Base-by-base conservation (phyloP, 140 eudicot genomes). In the Senecio squalidus region DNA sequence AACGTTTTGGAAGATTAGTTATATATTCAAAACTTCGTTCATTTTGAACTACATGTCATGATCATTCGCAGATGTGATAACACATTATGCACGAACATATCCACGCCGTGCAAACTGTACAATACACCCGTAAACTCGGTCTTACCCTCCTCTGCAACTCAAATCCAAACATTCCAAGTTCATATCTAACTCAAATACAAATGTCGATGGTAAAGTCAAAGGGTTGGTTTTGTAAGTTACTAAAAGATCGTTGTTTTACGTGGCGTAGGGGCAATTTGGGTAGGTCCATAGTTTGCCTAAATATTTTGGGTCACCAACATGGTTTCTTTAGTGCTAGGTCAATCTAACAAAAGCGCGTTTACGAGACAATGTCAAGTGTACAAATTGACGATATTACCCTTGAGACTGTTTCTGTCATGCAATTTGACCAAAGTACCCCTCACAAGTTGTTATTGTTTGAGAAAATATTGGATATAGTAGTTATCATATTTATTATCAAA, bases 341-440 rank as follows among this genome's bases (percentile, higher is more conserved):
- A 55, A 64, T 72, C 67, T 72, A 72, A 6, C 29, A 47, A 72
- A n/a, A 56, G 24, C 77, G 77, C 77, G 77, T 72, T 64, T 72
- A 57, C 30, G 33, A 64, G 72, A 65, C 77, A 46, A 36, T 47
- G 77, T 72, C 72, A 11, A 47, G 17, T 6, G 2, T 4, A 8
- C 22, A 48, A 8, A 10, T 21, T 11, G n/a, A 62, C 70, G 24
- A 62, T 40, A 41, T n/a, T 62, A 53, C 70, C 64, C 74, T 38
- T 4, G 20, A 60, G 48, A 27, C 57, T 29, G 1, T 43, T 40
- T 70, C 58, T 9, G 30, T 51, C 16, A 0, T 29, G 7, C 11
- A 33, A 9, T 20, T 50, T 60, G 44, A 64, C 72, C 25, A 36
- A 47, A 56, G 39, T 46, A 27, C 53, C 76, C 66, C 40, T 30